Base-by-base conservation (phyloP, 768 basidiomycete genomes). In the Auricularia auricula-judae region DNA sequence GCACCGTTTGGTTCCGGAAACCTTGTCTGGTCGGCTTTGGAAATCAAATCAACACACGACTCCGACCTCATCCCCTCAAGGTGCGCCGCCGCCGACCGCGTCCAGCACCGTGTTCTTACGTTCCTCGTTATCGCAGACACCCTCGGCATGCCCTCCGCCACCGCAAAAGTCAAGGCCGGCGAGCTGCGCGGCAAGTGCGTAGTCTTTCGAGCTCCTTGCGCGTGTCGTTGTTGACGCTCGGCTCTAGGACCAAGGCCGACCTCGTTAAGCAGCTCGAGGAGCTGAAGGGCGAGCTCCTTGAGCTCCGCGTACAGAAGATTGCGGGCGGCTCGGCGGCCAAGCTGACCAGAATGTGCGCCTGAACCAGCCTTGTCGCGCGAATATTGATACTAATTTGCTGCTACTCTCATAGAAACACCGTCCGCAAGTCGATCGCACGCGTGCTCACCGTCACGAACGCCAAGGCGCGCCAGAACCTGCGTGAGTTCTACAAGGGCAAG, bases 371-470 rank as follows among this genome's bases (percentile, higher is more conserved):
- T 36, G 35, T 56, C 54, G 51, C 47, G 56, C 1, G 5, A 10
- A 21, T 21, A 35, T 34, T 23, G 11, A 42, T 16, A 36, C 14
- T 23, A 42, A 14, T 34, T 63, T n/a, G 11, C 10, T 29, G 51
- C 62, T 29, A 29, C 29, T 29, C 2, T 29, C 36, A 18, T 69
- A 99, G 97, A 78, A 86, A 88, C 77, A 83, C 89, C 69, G 93
- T 98, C 77, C 95, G 97, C 83, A 98, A 98, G 81, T 95, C 93
- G 69, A 92, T 99, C 74, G 97, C 97, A 68, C 93, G 97, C 64
- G 95, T 98, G 70, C 77, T 98, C 80, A 99, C 97, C 54, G 94
- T 98, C 72, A 96, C 89, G 83, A 98, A 97, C 88, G 90, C 93
- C 76, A 99, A 99, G 80, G 87, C 88, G 70, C 91, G 96, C 70